Base-by-base conservation (phyloP, 2,329 filamentous ascomycete genomes). In the Ceratocystis albifundus region DNA sequence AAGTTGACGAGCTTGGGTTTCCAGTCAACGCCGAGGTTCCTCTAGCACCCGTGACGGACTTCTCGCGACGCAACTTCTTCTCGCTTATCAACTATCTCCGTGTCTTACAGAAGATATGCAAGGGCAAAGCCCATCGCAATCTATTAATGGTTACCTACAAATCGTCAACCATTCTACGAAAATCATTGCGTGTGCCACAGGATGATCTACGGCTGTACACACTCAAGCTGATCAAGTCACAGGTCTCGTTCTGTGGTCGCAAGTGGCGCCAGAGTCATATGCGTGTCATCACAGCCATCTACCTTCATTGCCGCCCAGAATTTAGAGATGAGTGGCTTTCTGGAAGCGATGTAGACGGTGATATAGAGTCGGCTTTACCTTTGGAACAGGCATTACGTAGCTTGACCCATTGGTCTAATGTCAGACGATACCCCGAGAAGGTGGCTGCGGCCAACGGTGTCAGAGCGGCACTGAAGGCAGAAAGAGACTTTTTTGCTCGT, bases 231-330 rank as follows among this genome's bases (percentile, higher is more conserved):
- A 97, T 97, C 85, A 99, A 99, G 76, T 94, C 91, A 68, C 94
- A 99, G 76, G 94, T 99, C 3, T 94, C 94, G 0, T 99, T 96
- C 79, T 97, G 93, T 75, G 93, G 94, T 25, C 87, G 94, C 55
- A 99, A 99, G 78, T 99, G 94, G 94, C 87, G 94, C 15, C 94
- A 97, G 77, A 87, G 86, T 71, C 97, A 99, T 76, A 99, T 99
- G 94, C 89, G 93, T 66, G 92, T 97, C 72, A 99, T 99, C 73
- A 99, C 94, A 0, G 91, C 92, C 2, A 90, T 99, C 1, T 99
- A 96, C 75, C 80, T 99, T 62, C 90, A 96, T 76, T 96, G 93
- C 73, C 83, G 91, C 6, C 93, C 93, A 0, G 93, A 97, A 74
- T 80, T 99, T 59, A 83, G 93, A 36, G 94, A 99, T 73, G 94